Conservation (phyloP, 2,329 filamentous ascomycete species). For the Cercospora sp. region DNA sequence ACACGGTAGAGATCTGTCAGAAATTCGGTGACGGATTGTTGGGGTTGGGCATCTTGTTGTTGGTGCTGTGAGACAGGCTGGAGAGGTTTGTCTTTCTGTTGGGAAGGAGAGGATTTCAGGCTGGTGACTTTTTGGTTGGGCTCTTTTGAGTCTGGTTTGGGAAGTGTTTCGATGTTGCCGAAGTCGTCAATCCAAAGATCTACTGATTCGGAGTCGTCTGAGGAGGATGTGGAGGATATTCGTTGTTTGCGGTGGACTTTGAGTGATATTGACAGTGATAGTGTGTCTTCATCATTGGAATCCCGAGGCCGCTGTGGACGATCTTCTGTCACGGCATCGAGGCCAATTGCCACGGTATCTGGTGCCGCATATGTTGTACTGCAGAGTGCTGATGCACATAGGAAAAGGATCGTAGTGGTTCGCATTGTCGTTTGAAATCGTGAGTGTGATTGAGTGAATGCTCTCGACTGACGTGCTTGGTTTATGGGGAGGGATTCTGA, state of each 20-base stretch:
- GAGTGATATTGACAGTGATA: not conserved
- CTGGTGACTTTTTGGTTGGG: not conserved
- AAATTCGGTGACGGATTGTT: not conserved
- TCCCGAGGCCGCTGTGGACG: not conserved
- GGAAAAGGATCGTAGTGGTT: conserved; percentile 1
- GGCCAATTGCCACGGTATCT: not conserved
- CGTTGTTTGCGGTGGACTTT: conserved; percentile 3
- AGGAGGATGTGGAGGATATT: not conserved
- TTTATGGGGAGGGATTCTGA: not conserved
- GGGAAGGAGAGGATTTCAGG: not conserved
- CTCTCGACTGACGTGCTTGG: not conserved
- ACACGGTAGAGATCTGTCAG: not conserved
- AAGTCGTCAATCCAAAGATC: conserved; percentile 19
- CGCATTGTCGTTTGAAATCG: not conserved
- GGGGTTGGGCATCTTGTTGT: not conserved
- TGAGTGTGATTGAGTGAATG: not conserved
- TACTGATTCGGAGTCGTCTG: not conserved
- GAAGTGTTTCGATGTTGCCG: conserved; percentile 12
- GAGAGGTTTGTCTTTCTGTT: not conserved
- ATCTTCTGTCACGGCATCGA: conserved; percentile 9
- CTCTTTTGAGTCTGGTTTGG: not conserved
- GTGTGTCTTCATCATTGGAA: not conserved
- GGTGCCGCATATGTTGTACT: conserved; percentile 2
- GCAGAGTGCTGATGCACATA: conserved; percentile 2
- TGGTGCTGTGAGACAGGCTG: not conserved